These are phyloP conservation scores for Limtongozyma cylindracea DNA, from an alignment of 805 yeast species.

Conservation along the genomic window DNA sequence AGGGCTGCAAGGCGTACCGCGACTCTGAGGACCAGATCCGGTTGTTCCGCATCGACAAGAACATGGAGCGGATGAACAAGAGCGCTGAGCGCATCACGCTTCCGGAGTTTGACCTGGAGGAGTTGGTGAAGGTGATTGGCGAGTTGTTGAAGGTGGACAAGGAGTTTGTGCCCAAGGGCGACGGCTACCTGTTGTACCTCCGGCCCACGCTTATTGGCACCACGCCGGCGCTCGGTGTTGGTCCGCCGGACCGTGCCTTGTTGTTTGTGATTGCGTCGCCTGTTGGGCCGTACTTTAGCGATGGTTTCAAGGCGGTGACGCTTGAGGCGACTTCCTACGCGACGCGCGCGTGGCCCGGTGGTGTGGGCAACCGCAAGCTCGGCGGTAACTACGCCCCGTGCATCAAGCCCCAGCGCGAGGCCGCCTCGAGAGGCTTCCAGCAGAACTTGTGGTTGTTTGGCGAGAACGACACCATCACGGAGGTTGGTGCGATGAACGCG, in stretches of 20 bases:
- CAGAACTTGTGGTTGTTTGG: conserved; percentile 96
- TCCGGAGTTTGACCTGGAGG: conserved; percentile 66
- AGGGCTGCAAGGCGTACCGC: conserved; percentile 84
- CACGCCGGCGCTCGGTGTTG: conserved; percentile 68
- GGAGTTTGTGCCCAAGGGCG: conserved; percentile 58
- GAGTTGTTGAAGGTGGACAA: conserved; percentile 54
- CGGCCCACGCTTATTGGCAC: conserved; percentile 96
- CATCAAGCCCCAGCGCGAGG: conserved; percentile 71
- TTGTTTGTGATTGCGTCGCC: conserved; percentile 81
- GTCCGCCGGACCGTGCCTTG: conserved; percentile 58
- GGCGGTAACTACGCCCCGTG: conserved; percentile 98
- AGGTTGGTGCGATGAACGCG: conserved; percentile 95
- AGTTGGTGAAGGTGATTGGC: conserved; percentile 50
- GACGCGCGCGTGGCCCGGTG: conserved; percentile 98
- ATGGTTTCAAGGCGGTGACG: conserved; percentile 88
- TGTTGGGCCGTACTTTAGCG: conserved; percentile 72
- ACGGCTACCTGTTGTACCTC: conserved; percentile 77
- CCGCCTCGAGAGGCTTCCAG: conserved; percentile 79
- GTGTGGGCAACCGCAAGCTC: conserved; percentile 85
- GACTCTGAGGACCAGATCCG: conserved; percentile 29
- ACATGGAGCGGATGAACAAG: conserved; percentile 75
- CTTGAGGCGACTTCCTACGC: conserved; percentile 92
- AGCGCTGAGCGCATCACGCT: conserved; percentile 77
- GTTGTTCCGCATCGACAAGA: conserved; percentile 76
- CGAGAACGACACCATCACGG: conserved; percentile 66